Percentiles rank a stretch among this genome's conserved stretches.
These are phyloP conservation scores for Prunus mume DNA, from an alignment of 306 rosid species.

Conservation along the genomic window DNA sequence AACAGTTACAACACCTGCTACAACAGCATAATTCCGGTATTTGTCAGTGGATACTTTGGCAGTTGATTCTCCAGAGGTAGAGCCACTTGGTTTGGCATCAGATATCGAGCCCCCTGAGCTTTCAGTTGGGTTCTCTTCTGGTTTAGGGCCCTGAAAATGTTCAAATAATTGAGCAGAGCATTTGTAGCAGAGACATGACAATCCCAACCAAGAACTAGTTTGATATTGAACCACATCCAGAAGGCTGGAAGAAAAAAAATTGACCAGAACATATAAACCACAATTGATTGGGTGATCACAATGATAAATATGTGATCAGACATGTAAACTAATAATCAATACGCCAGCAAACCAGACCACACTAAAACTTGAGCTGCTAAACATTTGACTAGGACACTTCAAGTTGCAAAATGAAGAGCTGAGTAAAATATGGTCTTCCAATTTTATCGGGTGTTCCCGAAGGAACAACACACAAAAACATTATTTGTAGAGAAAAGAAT, in stretches of 20 bases:
- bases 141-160: slow-evolving; percentile 66
- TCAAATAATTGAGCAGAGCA: background rate
- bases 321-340: background rate
- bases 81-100: slow-evolving; percentile 56
- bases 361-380: background rate
- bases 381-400: background rate
- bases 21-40: slow-evolving; percentile 80
- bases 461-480: background rate
- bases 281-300: background rate
- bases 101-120: slow-evolving; percentile 54
- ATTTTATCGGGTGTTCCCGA: background rate
- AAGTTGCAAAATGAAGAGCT: background rate
- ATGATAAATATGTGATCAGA: background rate
- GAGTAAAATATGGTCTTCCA: background rate
- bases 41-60: slow-evolving; percentile 76
- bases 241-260: background rate
- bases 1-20: slow-evolving; percentile 66
- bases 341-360: background rate
- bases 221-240: background rate
- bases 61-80: slow-evolving; percentile 51
- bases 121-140: slow-evolving; percentile 49
- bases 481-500: background rate
- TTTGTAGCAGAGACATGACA: background rate
- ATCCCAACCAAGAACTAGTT: background rate
- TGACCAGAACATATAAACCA: background rate